Evolutionary conservation across 306 rosid species (phyloP).

Genomic region (Pterocarpus santalinus): DNA sequence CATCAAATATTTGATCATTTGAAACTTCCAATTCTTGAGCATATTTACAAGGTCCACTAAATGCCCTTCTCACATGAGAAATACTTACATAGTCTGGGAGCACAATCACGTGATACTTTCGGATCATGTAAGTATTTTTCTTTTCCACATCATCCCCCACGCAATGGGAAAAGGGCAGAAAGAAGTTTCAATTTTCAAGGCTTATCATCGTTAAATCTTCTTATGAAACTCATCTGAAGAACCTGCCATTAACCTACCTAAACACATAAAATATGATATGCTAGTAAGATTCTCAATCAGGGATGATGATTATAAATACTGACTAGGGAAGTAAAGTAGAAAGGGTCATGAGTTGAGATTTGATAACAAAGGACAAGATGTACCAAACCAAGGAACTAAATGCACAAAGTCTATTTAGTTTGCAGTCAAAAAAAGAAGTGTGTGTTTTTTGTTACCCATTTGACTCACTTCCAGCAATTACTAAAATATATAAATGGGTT

Average conservation of each 20-base stretch:
- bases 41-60: no score
- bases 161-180: neutral
- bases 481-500: conserved; percentile 1
- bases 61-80: no score
- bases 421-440: no score
- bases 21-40: no score
- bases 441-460: neutral
- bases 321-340: neutral
- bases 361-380: neutral
- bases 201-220: neutral
- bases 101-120: no score
- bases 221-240: neutral
- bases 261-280: neutral
- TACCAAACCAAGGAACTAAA: neutral
- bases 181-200: neutral
- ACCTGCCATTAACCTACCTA: neutral
- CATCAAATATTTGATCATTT: no score
- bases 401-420: neutral
- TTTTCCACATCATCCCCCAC: neutral
- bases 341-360: neutral
- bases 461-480: neutral
- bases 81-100: no score
- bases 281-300: conserved; percentile 18
- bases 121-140: no score
- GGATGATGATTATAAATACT: neutral